Evolutionary conservation across 2,329 filamentous ascomycete species (phyloP).

Genomic region (Penicillium sp.): DNA sequence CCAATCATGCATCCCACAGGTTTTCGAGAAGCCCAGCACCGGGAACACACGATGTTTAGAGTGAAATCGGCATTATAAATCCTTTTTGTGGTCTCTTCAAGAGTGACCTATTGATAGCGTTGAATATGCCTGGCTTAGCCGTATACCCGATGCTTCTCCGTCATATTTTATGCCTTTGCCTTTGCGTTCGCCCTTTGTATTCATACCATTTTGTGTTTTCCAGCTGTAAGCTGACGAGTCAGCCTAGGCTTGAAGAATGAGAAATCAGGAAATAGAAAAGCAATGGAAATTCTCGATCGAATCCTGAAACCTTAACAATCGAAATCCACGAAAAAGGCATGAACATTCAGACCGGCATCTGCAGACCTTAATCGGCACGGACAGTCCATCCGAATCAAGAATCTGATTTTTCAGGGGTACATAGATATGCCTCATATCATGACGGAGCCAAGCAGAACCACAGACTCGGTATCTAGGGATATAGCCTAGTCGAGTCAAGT

Average conservation of each 20-base stretch:
- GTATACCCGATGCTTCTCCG: background rate
- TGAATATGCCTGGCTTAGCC: background rate
- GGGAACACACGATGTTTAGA: background rate
- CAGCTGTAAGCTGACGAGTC: background rate
- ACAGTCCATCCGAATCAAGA: background rate
- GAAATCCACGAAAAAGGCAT: background rate
- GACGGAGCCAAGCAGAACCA: background rate
- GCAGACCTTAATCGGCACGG: conserved; percentile 3
- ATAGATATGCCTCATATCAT: background rate
- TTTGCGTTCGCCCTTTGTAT: no score
- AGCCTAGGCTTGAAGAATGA: background rate
- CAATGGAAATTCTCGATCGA: background rate
- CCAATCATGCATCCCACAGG: conserved; percentile 6
- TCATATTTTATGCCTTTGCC: background rate
- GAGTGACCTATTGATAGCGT: background rate
- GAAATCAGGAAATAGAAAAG: background rate
- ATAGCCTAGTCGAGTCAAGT: background rate
- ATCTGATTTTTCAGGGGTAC: conserved; percentile 1
- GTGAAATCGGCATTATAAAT: background rate
- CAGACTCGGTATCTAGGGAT: background rate
- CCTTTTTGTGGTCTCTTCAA: background rate
- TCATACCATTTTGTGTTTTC: background rate
- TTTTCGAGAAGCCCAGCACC: background rate
- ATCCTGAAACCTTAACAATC: background rate
- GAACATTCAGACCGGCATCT: background rate